These are phyloP conservation scores for Tuber indicum DNA, from an alignment of 495 filamentous ascomycete genomes.

Conservation along the genomic window DNA sequence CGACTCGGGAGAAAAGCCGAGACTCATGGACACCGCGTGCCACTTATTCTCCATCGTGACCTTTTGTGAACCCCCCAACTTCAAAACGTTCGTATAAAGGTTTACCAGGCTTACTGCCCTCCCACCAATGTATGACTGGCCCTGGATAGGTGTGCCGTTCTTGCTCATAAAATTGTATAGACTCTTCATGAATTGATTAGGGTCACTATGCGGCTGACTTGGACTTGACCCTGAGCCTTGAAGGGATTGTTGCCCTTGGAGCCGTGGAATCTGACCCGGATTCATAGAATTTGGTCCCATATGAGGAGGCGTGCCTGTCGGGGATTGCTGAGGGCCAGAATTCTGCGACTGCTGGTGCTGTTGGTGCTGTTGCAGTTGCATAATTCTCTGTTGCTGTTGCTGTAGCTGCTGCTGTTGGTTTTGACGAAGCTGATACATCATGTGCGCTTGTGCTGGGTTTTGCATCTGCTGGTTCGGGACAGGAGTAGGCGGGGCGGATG, in stretches of 20 bases:
- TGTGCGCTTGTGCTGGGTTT: conserved; percentile 44
- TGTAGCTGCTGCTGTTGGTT: conserved; percentile 54
- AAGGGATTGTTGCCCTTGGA: conserved; percentile 19
- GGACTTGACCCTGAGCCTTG: conserved; percentile 21
- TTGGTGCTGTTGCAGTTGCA: conserved; percentile 59
- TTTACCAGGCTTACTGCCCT: conserved; percentile 64
- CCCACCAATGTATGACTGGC: conserved; percentile 61
- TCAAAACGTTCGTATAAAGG: conserved; percentile 68
- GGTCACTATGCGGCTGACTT: conserved; percentile 46
- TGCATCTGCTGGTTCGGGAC: conserved; percentile 41
- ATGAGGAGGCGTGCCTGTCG: conserved; percentile 26
- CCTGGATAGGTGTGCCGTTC: conserved; percentile 61
- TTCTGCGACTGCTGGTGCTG: conserved; percentile 50
- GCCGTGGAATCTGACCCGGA: conserved; percentile 23
- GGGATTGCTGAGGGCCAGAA: conserved; percentile 22
- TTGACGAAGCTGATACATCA: conserved; percentile 49
- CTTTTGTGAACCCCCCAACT: conserved; percentile 70
- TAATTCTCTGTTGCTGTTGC: conserved; percentile 48
- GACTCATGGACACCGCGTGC: conserved; percentile 59
- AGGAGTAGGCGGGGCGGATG: conserved; percentile 35
- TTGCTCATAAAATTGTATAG: conserved; percentile 65
- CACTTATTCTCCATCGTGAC: conserved; percentile 63
- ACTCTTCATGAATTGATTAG: conserved; percentile 68
- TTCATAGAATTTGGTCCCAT: conserved; percentile 36
- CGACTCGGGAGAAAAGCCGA: conserved; percentile 63